Base-by-base conservation (phyloP, 192 early-diverging fungal species). In the Borealophlyctis nickersoniae region DNA sequence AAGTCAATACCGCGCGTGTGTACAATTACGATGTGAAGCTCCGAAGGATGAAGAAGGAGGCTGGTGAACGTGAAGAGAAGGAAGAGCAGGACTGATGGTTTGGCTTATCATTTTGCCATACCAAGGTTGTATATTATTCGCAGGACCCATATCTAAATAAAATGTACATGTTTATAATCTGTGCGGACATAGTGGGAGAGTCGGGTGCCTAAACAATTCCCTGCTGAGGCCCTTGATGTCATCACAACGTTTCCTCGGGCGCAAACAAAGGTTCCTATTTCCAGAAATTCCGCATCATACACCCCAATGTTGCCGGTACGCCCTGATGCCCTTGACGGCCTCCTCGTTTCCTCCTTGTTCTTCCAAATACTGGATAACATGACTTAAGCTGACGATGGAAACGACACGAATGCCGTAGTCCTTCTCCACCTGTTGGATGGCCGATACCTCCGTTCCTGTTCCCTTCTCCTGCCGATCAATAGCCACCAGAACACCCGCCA, bases 11-110 rank as follows among this genome's bases (percentile, higher is more conserved):
- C 35, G 95, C 96, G 16, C 86, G 96, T 13, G 92, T 98, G 14
- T 96, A 94, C 71, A 98, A 98, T 80, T 94, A 92, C 88, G 96
- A 98, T 71, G 96, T 98, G 36, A 69, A 69, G 49, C 3, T 69
- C 60, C 53, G 67, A 48, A n/a, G 67, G 60, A 19, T 23, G 36
- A 7, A 34, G 53, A 69, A 69, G 55, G 63, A 63, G 39, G 39
- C 39, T 13, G 39, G 39, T 7, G 19, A 45, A 19, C 9, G 39
- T 45, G 39, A 45, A 19, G 19, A 45, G 39, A 19, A 45, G 7
- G 39, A 19, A 45, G 39, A 45, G 39, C 9, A 45, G 39, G 39
- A 45, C 19, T 45, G 39, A 45, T 45, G 39, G n/a, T n/a, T n/a
- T n/a, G n/a, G n/a, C n/a, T n/a, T n/a, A n/a, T n/a, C n/a, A n/a